phyloP scores from a whole-genome alignment of 345 rosid genomes.

The Moricandia arvensis region DNA sequence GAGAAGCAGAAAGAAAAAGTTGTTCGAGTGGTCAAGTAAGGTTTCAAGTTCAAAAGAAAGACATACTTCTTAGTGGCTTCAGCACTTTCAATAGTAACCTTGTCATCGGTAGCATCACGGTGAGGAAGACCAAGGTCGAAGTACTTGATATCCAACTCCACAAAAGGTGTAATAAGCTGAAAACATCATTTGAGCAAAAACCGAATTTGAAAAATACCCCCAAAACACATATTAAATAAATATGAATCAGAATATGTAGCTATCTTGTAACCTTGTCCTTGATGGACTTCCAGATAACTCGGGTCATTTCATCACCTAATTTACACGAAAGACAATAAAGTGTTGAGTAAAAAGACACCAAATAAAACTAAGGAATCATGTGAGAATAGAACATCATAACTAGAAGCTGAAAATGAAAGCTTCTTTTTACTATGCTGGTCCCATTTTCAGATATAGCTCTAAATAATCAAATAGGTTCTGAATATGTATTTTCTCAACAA shows the following conservation, averaged over 20 bases:
- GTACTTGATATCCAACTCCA: constrained; percentile 73
- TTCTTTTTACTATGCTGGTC: not conserved
- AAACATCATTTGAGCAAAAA: not conserved
- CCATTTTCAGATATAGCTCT: not conserved
- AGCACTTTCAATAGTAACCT: constrained; percentile 66
- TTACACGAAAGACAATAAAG: not conserved
- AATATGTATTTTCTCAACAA: not conserved
- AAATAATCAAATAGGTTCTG: not conserved
- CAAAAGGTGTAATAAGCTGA: constrained; percentile 87
- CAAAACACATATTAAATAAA: not conserved
- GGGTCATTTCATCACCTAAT: constrained; percentile 99
- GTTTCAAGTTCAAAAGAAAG: not conserved
- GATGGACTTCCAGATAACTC: constrained; percentile 88
- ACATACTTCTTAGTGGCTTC: constrained; percentile 72
- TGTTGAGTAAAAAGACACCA: not conserved
- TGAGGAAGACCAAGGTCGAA: constrained; percentile 69
- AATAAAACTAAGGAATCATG: not conserved
- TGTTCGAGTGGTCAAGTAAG: not conserved
- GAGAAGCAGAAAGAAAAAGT: not conserved
- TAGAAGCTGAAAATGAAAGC: not conserved
- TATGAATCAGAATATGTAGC: not conserved
- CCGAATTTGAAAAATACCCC: not conserved
- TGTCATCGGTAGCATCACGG: constrained; percentile 68
- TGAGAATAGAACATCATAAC: not conserved
- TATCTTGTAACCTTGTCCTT: constrained; percentile 72